Percentiles rank a stretch among this genome's conserved stretches.
These are phyloP conservation scores for Diaporthe citrichinensis DNA, from an alignment of 2,329 filamentous ascomycete species.

Conservation along the genomic window DNA sequence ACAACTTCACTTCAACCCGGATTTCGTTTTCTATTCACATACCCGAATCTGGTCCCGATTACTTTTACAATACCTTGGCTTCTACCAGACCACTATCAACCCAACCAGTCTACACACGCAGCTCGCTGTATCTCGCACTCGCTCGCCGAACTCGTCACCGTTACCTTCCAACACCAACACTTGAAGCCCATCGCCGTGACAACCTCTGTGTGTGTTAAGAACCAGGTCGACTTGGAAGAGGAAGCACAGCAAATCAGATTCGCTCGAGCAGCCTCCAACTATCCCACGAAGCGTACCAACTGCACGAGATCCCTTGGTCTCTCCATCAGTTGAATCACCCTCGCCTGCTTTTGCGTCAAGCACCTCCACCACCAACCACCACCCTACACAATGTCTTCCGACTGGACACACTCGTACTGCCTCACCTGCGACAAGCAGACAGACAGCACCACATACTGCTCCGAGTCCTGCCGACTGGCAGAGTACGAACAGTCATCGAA, in stretches of 20 bases:
- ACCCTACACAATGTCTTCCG: slow-evolving; percentile 64
- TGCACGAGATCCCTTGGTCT: background rate
- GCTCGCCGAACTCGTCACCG: slow-evolving; percentile 4
- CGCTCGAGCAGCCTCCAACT: background rate
- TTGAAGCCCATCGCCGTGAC: background rate
- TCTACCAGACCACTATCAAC: slow-evolving; percentile 4
- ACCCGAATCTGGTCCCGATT: slow-evolving; percentile 1
- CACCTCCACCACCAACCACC: slow-evolving; percentile 43
- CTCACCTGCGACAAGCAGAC: slow-evolving; percentile 94
- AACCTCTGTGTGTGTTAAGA: background rate
- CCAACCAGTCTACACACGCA: background rate
- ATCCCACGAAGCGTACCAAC: background rate
- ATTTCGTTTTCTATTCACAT: background rate
- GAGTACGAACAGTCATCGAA: slow-evolving; percentile 81
- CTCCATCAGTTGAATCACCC: background rate
- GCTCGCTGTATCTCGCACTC: slow-evolving; percentile 12
- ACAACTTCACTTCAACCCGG: slow-evolving; percentile 27
- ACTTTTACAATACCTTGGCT: background rate
- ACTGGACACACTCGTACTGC: slow-evolving; percentile 94
- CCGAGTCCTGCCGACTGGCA: slow-evolving; percentile 88
- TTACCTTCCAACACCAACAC: slow-evolving; percentile 6
- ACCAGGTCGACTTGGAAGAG: background rate
- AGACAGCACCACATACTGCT: slow-evolving; percentile 87
- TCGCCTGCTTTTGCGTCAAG: background rate
- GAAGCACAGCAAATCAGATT: background rate